Evolutionary conservation across 139 green algal genomes (phyloP).

Genomic region (Chlamydomonas incerta): DNA sequence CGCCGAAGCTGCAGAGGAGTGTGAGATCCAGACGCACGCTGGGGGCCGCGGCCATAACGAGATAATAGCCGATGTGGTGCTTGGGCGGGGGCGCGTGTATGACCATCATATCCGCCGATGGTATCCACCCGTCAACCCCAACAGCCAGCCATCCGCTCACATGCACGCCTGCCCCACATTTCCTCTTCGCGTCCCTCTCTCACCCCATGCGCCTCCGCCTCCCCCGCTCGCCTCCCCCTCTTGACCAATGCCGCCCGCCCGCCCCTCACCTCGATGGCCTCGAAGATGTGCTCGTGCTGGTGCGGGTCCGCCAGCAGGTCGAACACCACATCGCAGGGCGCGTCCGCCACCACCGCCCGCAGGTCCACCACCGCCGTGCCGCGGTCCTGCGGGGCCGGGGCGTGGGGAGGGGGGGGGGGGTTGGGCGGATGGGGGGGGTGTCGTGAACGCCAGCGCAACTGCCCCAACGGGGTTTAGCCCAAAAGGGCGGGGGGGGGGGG

Average conservation of each 20-base stretch:
- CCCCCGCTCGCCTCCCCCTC: not conserved
- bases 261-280: conserved; percentile 50
- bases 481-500: too few species aligned
- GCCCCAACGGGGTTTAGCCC: too few species aligned
- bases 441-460: too few species aligned
- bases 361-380: conserved; percentile 6
- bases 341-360: not conserved
- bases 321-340: conserved; percentile 45
- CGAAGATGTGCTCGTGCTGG: conserved; percentile 53
- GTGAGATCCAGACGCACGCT: too few species aligned
- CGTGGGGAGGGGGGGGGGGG: not conserved
- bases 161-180: not conserved
- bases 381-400: conserved; percentile 2
- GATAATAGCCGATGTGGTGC: too few species aligned
- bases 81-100: too few species aligned
- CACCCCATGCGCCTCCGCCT: not conserved
- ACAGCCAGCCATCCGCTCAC: not conserved
- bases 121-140: too few species aligned
- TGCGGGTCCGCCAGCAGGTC: conserved; percentile 54
- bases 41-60: too few species aligned
- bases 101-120: too few species aligned
- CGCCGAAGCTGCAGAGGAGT: too few species aligned
- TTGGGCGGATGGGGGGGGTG: not conserved
- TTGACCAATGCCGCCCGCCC: too few species aligned
- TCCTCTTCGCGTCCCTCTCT: not conserved